Evolutionary conservation across 1,284 basidiomycete species (phyloP).

Genomic region (Anthracocystis setariae): DNA sequence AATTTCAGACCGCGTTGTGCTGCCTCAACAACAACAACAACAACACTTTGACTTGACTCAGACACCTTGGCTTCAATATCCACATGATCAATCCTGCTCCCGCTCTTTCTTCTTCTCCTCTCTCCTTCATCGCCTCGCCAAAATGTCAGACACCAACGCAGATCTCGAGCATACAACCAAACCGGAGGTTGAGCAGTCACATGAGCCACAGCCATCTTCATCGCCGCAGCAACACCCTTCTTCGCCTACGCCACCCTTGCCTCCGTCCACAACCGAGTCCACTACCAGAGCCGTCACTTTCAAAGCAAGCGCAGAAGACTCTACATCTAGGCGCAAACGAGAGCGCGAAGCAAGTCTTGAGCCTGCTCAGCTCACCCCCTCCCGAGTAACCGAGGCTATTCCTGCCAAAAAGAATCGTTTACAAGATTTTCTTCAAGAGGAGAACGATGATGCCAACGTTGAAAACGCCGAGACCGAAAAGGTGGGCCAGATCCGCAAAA

Average conservation of each 20-base stretch:
- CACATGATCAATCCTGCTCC: not conserved
- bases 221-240: conserved; percentile 9
- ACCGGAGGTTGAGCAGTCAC: conserved; percentile 8
- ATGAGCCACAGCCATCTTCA: conserved; percentile 11
- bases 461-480: conserved; percentile 45
- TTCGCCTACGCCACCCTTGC: no score
- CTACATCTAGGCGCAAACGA: conserved; percentile 45
- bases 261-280: conserved; percentile 12
- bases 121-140: conserved; percentile 1
- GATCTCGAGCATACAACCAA: conserved; percentile 7
- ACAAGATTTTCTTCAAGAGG: conserved; percentile 33
- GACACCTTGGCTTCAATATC: not conserved
- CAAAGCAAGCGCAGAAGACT: conserved; percentile 28
- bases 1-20: conserved; percentile 3
- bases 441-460: conserved; percentile 33
- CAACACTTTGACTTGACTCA: no score
- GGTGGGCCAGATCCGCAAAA: conserved; percentile 59
- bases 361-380: conserved; percentile 36
- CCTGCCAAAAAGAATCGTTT: conserved; percentile 61
- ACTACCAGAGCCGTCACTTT: conserved; percentile 14
- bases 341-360: conserved; percentile 60
- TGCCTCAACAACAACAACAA: conserved; percentile 7
- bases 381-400: conserved; percentile 33
- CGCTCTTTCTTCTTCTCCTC: not conserved
- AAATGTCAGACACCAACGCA: conserved; percentile 24